A percentile compares a stretch with the other conserved stretches of the same genome.
These are phyloP conservation scores for Rugonectria rugulosa DNA, from an alignment of 2,329 filamentous ascomycete species.

Conservation along the genomic window DNA sequence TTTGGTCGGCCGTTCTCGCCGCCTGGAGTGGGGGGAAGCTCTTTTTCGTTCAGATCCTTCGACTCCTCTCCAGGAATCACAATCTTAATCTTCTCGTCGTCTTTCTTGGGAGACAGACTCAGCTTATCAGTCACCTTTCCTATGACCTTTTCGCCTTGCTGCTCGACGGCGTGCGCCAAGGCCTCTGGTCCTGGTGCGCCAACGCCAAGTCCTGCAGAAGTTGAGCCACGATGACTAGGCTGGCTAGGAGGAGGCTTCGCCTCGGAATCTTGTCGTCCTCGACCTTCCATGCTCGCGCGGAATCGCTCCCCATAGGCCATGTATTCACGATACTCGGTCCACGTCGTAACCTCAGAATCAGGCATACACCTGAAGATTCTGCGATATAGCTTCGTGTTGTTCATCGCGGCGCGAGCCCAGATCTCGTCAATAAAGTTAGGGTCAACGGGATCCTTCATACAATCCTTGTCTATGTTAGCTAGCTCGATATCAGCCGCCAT, in stretches of 20 bases:
- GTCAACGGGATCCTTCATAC: constrained; percentile 90
- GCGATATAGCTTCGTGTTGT: constrained; percentile 95
- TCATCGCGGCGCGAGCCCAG: constrained; percentile 87
- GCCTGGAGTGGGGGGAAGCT: constrained; percentile 39
- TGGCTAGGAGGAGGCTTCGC: constrained; percentile 49
- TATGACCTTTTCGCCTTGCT: constrained; percentile 45
- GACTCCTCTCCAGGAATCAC: constrained; percentile 42
- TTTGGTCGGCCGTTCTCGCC: constrained; percentile 22
- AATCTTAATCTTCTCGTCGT: constrained; percentile 44
- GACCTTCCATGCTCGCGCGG: constrained; percentile 69
- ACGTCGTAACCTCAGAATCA: constrained; percentile 90
- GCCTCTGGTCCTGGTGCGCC: constrained; percentile 51
- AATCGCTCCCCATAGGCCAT: constrained; percentile 80
- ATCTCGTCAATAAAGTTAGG: constrained; percentile 84
- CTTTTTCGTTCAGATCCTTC: constrained; percentile 51
- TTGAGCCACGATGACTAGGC: constrained; percentile 41
- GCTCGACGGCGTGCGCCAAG: constrained; percentile 45
- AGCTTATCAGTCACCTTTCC: constrained; percentile 42
- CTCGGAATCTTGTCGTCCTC: constrained; percentile 58
- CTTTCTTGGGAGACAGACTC: constrained; percentile 15
- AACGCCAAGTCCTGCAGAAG: constrained; percentile 50
- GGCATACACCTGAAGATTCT: constrained; percentile 97
- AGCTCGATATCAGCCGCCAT: constrained; percentile 73
- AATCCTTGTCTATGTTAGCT: constrained; percentile 83
- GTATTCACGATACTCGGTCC: constrained; percentile 92